Evolutionary conservation across 2,329 filamentous ascomycete species (phyloP), one percentile per base, ranked within the genome.

Genomic region (Epichloe coenophiala): DNA sequence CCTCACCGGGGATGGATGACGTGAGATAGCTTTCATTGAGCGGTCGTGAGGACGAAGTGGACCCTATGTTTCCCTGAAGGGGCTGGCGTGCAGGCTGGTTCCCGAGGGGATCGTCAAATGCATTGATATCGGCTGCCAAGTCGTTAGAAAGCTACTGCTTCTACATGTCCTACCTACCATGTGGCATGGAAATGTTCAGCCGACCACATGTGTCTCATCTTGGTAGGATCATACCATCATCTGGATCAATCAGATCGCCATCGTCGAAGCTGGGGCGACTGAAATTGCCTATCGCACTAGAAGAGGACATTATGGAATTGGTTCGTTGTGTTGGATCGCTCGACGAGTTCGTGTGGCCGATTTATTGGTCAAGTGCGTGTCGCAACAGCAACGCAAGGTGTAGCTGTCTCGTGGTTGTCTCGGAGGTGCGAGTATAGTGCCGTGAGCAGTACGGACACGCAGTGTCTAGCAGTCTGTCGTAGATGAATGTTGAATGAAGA

Each of bases 1-100:
- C 93, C 68, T 97, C 91, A 58, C 93, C 93, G 2, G 85, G 84
- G 63, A 98, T 94, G 52, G 83, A 82, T 21, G 88, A 93, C 27
- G 89, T 95, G 59, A 96, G 78, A 67, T 91, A 95, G 62, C 76
- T 81, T 65, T 91, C 82, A 60, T 89, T 83, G 52, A 87, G 75
- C 47, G 67, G 69, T 15, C 69, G 69, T 19, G 72, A 70, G 39
- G 80, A 79, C 36, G 77, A 74, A 21, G 69, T 69, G 27, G 77
- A 73, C 63, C 84, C 79, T 63, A 95, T 95, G 71, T 87, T 91
- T 66, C 90, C 89, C 45, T 86, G 85, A 56, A 95, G 75, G 50
- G 88, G 88, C 47, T 88, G 81, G 59, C 84, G 83, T 63, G 89
- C 84, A 56, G 85, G 82, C 57, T 76, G 73, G 53, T 70, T 68